Base-by-base conservation (phyloP, 2,329 filamentous ascomycete genomes). In the Capronia epimyces region DNA sequence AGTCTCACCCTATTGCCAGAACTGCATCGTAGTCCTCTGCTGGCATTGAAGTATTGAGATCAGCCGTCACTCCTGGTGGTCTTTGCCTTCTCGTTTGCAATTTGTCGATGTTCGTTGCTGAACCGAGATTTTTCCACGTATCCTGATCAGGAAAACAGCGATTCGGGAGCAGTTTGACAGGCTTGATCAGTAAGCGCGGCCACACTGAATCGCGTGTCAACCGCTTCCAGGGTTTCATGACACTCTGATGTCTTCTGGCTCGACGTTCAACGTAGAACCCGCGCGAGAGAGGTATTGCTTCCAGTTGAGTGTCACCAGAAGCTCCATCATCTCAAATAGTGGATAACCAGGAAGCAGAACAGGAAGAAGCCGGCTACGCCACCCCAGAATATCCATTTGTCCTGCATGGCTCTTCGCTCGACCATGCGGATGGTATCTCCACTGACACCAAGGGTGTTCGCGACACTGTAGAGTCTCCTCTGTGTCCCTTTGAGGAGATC, bases 341-440 rank as follows among this genome's bases (percentile, higher is more conserved):
- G 86, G 65, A 98, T 66, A 49, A 95, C 89, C 58, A 93, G 71
- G 82, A 89, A 97, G 69, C 91, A 95, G 66, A 98, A 98, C 31
- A 80, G 65, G 63, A 97, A 87, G 69, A 98, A 98, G 29, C 93
- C 70, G 3, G 94, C 70, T 2, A 91, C 89, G 0, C 93, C 89
- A 0, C 75, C 86, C 78, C 86, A 87, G 68, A 98, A 98, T 29
- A 98, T 95, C 89, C 90, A 97, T 71, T 96, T 97, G 68, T 98
- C 93, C 74, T 97, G 87, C 68, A 83, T 86, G 44, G 93, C 89
- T 56, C 93, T 78, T 61, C 93, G 74, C 71, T 97, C 91, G 36
- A 98, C 86, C 89, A 93, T 97, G 41, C 93, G 83, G 59, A 98
- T 98, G 1, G 93, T 98, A 67, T 97, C 91, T 16, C 91, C 90